A percentile compares a stretch with the other conserved stretches of the same genome.
phyloP scores from a whole-genome alignment of 257 asterid genomes.

The Solanum chiquidenum region DNA sequence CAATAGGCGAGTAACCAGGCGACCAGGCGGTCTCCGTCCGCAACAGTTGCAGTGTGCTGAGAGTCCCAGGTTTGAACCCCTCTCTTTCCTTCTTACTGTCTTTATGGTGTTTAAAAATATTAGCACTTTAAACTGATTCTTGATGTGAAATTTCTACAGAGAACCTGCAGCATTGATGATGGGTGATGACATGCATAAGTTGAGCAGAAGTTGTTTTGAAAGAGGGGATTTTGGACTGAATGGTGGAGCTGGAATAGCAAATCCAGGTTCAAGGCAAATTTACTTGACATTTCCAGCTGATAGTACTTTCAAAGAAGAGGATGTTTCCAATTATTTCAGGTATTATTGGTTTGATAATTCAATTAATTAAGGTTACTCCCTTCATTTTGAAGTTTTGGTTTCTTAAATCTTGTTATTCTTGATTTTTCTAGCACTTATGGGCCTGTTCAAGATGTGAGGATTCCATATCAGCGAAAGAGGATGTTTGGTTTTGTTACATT shows the following conservation, averaged over 20 bases:
- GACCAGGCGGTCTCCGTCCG: too few relatives aligned
- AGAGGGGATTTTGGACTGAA: constrained; percentile 38
- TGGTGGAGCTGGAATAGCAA: constrained; percentile 9
- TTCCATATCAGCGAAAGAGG: constrained; percentile 68
- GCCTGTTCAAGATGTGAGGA: constrained; percentile 69
- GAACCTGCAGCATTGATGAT: constrained; percentile 26
- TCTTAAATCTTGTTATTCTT: background rate
- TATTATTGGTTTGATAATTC: background rate
- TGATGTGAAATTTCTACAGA: background rate
- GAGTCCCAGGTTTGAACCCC: constrained; percentile 31
- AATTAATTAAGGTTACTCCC: too few relatives aligned
- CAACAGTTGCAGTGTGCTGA: constrained; percentile 22
- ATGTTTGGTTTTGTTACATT: constrained; percentile 72
- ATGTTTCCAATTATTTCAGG: constrained; percentile 61
- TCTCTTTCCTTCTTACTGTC: background rate
- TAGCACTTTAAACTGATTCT: background rate
- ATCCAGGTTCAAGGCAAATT: constrained; percentile 60
- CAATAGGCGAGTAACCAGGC: too few relatives aligned
- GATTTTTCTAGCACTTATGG: constrained; percentile 36
- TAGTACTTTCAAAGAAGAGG: constrained; percentile 11
- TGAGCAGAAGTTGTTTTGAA: constrained; percentile 27
- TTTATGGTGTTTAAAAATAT: background rate
- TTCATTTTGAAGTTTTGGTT: too few relatives aligned
- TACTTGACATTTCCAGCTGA: constrained; percentile 26
- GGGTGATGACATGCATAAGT: constrained; percentile 32